Evolutionary conservation across 2,329 filamentous ascomycete genomes (phyloP).

Genomic region (Alternaria brassicae): DNA sequence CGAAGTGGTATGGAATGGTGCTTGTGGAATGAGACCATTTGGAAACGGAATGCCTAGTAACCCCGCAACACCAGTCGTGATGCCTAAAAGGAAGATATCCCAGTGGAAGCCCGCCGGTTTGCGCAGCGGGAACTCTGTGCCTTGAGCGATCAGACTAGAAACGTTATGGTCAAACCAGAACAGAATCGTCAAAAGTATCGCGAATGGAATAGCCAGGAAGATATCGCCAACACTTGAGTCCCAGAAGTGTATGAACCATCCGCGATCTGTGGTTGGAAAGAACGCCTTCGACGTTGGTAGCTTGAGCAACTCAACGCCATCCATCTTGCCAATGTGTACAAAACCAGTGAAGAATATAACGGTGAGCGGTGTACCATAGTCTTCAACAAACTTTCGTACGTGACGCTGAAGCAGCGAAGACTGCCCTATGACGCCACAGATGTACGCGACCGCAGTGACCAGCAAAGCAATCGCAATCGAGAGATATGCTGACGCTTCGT

Average conservation of each 20-base stretch:
- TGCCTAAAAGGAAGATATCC: conserved; percentile 66
- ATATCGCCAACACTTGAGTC: conserved; percentile 74
- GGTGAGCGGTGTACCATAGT: conserved; percentile 77
- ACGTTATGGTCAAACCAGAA: conserved; percentile 91
- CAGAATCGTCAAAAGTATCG: conserved; percentile 78
- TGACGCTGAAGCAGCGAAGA: conserved; percentile 77
- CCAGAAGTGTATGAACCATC: conserved; percentile 86
- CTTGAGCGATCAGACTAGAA: conserved; percentile 64
- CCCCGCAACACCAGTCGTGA: conserved; percentile 62
- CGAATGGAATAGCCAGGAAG: conserved; percentile 88
- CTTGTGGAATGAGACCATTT: conserved; percentile 66
- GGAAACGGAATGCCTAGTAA: conserved; percentile 65
- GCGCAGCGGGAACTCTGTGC: conserved; percentile 62
- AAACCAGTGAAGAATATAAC: conserved; percentile 87
- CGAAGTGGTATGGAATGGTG: conserved; percentile 65
- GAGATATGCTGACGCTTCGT: conserved; percentile 73
- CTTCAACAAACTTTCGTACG: conserved; percentile 82
- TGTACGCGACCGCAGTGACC: conserved; percentile 78
- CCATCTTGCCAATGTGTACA: conserved; percentile 84
- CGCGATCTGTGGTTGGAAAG: conserved; percentile 74
- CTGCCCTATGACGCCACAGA: conserved; percentile 73
- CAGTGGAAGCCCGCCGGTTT: conserved; percentile 68
- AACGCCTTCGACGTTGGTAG: conserved; percentile 81
- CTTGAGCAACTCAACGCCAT: conserved; percentile 69
- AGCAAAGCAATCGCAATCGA: conserved; percentile 78